Conservation (phyloP, 1,139 yeast genomes). For the Lodderomyces metapsilosis region DNA sequence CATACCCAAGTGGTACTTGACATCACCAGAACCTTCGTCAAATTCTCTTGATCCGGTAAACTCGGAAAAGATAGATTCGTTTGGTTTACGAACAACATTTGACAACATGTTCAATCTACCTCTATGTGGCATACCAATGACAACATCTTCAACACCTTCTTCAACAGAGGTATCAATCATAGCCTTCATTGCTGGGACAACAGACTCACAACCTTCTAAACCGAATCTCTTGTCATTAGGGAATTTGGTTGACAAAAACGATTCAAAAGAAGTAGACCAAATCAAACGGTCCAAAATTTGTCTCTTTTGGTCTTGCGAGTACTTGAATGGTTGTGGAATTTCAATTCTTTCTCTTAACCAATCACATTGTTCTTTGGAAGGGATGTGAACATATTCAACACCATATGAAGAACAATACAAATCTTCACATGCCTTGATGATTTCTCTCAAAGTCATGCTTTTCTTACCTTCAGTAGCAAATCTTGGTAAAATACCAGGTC, state of each 20-base stretch:
- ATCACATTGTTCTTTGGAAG: constrained; percentile 93
- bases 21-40: constrained; percentile 97
- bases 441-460: constrained; percentile 70
- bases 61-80: constrained; percentile 95
- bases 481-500: constrained; percentile 96
- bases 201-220: constrained; percentile 96
- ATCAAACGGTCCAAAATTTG: constrained; percentile 94
- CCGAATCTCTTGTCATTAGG: constrained; percentile 99
- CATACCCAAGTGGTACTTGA: constrained; percentile 98
- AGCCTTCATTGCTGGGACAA: constrained; percentile 96
- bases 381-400: constrained; percentile 94
- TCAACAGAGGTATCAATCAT: constrained; percentile 93
- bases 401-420: constrained; percentile 90
- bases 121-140: constrained; percentile 99
- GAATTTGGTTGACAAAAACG: constrained; percentile 89
- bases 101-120: constrained; percentile 98
- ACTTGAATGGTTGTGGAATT: constrained; percentile 84
- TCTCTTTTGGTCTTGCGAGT: constrained; percentile 86
- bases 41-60: constrained; percentile 86
- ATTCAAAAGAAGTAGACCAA: constrained; percentile 95
- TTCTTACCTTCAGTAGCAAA: constrained; percentile 71
- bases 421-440: constrained; percentile 74
- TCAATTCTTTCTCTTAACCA: constrained; percentile 98
- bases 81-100: constrained; percentile 97
- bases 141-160: constrained; percentile 90